Percentiles rank a stretch among this genome's conserved stretches.
These are phyloP conservation scores for Calonectria montana DNA, from an alignment of 2,329 filamentous ascomycete genomes.

Conservation along the genomic window DNA sequence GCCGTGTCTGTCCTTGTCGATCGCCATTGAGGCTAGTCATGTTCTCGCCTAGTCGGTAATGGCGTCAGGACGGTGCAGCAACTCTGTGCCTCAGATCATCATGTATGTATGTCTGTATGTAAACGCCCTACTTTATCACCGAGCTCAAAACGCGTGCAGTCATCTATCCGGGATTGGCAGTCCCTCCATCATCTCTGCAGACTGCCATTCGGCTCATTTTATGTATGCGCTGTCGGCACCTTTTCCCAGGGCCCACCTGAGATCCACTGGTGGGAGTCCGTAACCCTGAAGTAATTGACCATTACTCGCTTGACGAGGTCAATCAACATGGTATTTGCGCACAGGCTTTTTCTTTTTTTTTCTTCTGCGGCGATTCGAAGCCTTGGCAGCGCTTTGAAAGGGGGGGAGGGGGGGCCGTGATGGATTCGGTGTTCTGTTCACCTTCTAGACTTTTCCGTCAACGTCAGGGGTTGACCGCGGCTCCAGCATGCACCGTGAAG, in stretches of 20 bases:
- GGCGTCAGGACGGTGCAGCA: slow-evolving; percentile 3
- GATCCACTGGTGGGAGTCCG: neutral
- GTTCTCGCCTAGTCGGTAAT: neutral
- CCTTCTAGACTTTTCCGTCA: slow-evolving; percentile 25
- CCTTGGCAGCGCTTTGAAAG: neutral
- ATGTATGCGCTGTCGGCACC: neutral
- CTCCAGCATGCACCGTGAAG: neutral
- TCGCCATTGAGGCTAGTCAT: slow-evolving; percentile 1
- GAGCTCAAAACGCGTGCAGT: neutral
- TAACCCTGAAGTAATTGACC: neutral
- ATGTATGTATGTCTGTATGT: neutral
- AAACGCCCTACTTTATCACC: slow-evolving; percentile 8
- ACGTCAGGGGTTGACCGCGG: slow-evolving; percentile 5
- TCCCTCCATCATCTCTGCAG: neutral
- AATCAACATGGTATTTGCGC: neutral
- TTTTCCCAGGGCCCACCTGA: neutral
- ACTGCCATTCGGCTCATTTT: neutral
- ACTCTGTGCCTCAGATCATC: slow-evolving; percentile 12
- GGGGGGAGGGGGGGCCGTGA: neutral
- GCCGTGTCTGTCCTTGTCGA: neutral
- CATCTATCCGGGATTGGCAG: neutral
- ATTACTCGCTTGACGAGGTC: neutral
- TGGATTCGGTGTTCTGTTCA: slow-evolving; percentile 11
- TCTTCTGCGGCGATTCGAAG: neutral
- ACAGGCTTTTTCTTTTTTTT: slow-evolving; percentile 1